These are phyloP conservation scores for Pisolithus sp. DNA, from an alignment of 768 basidiomycete species.

Conservation along the genomic window DNA sequence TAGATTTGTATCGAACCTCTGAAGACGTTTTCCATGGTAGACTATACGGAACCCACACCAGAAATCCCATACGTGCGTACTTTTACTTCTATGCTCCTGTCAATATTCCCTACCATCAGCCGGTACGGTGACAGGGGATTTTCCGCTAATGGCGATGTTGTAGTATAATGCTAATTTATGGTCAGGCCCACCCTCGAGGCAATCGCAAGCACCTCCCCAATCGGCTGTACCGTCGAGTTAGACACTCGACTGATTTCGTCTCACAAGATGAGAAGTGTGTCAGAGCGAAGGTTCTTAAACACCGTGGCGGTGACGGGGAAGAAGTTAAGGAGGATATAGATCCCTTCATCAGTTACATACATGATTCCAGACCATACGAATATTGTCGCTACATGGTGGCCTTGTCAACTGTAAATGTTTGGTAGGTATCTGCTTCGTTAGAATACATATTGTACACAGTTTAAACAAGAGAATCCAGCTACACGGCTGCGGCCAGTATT, in stretches of 20 bases:
- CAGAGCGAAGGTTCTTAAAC: conserved; percentile 29
- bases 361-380: no score
- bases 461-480: no score
- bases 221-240: conserved; percentile 32
- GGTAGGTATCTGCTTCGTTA: no score
- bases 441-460: no score
- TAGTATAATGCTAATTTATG: conserved; percentile 13
- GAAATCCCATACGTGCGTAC: conserved; percentile 23
- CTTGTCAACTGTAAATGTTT: no score
- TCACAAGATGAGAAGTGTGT: conserved; percentile 33
- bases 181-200: conserved; percentile 25
- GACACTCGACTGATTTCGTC: conserved; percentile 39
- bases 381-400: no score
- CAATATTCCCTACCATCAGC: no score
- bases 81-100: not conserved
- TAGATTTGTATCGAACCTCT: conserved; percentile 16
- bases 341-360: no score
- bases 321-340: conserved; percentile 21
- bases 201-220: conserved; percentile 15
- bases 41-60: conserved; percentile 16
- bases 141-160: not conserved
- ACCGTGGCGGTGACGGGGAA: conserved; percentile 12
- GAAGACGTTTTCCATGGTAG: conserved; percentile 4
- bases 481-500: no score
- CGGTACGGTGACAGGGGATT: not conserved